Evolutionary conservation across 169 alveolate genomes (phyloP).

Genomic region (Plasmodium ovale): DNA sequence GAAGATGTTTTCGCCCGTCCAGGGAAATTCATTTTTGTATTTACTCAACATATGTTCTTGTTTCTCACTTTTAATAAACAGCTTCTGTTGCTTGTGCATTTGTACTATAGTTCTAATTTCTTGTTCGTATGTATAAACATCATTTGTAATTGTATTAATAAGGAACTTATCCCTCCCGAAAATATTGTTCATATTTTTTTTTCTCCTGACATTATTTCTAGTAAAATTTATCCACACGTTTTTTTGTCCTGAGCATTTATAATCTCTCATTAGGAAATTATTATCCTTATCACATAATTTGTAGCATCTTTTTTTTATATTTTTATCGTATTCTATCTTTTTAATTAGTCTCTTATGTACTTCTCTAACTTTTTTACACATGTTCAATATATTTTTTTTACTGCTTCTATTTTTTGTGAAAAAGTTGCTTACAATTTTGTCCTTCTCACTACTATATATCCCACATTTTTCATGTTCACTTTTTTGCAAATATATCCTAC

Average conservation of each 20-base stretch:
- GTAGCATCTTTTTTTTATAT: constrained; percentile 12
- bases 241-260: constrained; percentile 51
- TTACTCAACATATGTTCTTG: constrained; percentile 14
- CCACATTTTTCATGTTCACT: background rate
- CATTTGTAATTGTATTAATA: constrained; percentile 32
- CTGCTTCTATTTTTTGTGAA: background rate
- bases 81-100: constrained; percentile 37
- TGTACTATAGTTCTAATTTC: constrained; percentile 32
- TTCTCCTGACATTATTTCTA: constrained; percentile 29
- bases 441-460: background rate
- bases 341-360: constrained; percentile 40
- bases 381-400: background rate
- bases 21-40: constrained; percentile 57
- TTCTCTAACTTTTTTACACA: background rate
- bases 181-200: constrained; percentile 4
- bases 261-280: constrained; percentile 50
- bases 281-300: constrained; percentile 39
- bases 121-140: constrained; percentile 31
- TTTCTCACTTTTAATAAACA: constrained; percentile 29
- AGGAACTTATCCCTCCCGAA: constrained; percentile 12
- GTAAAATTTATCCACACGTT: constrained; percentile 42
- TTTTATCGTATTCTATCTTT: constrained; percentile 42
- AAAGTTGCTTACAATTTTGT: background rate
- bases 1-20: constrained; percentile 53
- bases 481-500: background rate